phyloP scores from a whole-genome alignment of 192 early-diverging fungal species.

The Lobosporangium transversale region DNA sequence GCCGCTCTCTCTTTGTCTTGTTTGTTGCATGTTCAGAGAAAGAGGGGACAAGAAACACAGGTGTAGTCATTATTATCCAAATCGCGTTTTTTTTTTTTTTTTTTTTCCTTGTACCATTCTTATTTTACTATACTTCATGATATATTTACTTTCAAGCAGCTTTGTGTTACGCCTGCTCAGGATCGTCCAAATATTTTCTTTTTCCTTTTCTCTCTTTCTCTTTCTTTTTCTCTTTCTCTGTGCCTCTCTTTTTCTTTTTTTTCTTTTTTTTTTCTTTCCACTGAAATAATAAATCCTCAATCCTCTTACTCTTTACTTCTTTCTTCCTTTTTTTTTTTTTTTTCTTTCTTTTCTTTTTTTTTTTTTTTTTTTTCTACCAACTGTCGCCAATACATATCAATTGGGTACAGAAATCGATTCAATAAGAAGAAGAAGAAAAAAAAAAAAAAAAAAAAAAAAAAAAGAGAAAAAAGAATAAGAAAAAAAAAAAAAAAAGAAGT shows the following conservation, averaged over 20 bases:
- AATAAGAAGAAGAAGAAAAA: conserved; percentile 1
- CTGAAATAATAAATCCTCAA: neutral
- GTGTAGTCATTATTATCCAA: neutral
- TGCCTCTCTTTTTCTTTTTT: neutral
- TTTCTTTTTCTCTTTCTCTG: neutral
- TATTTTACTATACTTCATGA: too few species aligned
- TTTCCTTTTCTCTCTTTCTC: neutral
- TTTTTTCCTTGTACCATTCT: too few species aligned
- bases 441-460: neutral
- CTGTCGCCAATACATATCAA: conserved; percentile 23
- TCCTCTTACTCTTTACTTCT: neutral
- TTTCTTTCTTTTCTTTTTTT: neutral
- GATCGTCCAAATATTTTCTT: neutral
- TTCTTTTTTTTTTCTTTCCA: neutral
- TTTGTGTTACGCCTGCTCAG: too few species aligned
- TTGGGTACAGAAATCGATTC: conserved; percentile 28
- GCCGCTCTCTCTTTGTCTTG: neutral
- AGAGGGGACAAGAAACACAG: neutral
- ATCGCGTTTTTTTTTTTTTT: neutral
- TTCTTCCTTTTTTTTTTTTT: neutral
- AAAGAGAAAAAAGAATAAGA: too few species aligned
- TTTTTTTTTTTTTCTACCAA: neutral
- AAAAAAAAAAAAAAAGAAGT: neutral
- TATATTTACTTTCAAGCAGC: too few species aligned
- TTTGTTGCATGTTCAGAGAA: neutral